Conservation (phyloP, 2,329 filamentous ascomycete genomes). For the Elsinoe perseae region DNA sequence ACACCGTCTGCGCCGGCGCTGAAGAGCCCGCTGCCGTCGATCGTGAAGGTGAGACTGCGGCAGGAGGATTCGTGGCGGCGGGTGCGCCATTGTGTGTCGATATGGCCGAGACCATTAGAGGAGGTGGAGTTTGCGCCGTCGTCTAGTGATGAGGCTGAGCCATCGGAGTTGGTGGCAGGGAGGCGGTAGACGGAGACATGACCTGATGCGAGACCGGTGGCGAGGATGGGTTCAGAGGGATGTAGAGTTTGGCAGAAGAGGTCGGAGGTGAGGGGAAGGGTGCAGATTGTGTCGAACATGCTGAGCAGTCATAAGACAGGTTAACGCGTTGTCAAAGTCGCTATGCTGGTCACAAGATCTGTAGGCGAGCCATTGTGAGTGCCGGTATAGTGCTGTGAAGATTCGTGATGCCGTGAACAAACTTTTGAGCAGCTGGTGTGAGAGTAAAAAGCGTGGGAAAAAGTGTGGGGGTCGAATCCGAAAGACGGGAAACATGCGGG, state of each 20-base stretch:
- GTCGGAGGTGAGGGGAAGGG: slow-evolving; percentile 74
- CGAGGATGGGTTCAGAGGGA: slow-evolving; percentile 72
- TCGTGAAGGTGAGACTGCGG: slow-evolving; percentile 66
- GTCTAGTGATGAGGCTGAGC: slow-evolving; percentile 42
- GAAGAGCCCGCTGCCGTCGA: slow-evolving; percentile 64
- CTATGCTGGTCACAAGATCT: neutral
- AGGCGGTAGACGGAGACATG: slow-evolving; percentile 80
- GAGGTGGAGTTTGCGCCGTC: slow-evolving; percentile 38
- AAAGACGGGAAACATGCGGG: slow-evolving; percentile 8
- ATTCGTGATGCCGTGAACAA: slow-evolving; percentile 3
- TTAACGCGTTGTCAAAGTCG: neutral
- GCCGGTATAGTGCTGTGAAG: neutral
- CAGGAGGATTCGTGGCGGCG: slow-evolving; percentile 91
- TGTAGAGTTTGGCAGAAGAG: slow-evolving; percentile 85
- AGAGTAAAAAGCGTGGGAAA: neutral
- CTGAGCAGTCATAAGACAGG: neutral
- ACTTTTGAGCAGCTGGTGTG: slow-evolving; percentile 2
- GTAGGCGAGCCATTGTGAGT: neutral
- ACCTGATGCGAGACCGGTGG: slow-evolving; percentile 75
- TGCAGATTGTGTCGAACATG: slow-evolving; percentile 91
- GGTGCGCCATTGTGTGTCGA: slow-evolving; percentile 81
- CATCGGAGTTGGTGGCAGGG: slow-evolving; percentile 35
- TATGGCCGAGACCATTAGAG: slow-evolving; percentile 60
- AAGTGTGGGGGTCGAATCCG: slow-evolving; percentile 2
- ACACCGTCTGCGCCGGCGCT: slow-evolving; percentile 56